Base-by-base conservation (phyloP, 345 rosid genomes). In the Fremontodendron californicum region DNA sequence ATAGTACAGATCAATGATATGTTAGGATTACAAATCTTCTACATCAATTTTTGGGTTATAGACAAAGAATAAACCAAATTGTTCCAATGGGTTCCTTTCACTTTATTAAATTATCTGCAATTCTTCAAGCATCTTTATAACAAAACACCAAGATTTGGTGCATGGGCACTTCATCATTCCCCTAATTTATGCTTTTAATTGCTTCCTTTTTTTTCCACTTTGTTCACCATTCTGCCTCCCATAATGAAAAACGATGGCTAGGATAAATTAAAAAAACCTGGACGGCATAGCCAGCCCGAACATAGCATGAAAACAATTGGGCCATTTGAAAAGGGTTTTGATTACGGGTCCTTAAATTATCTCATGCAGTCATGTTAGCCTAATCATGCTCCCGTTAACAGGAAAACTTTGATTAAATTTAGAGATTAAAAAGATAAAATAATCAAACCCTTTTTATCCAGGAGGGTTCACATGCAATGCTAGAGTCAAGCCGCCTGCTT, bases 381-480 rank as follows among this genome's bases (percentile, higher is more conserved):
- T 23, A 54, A 54, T 27, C 37, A 27, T 61, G 65, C 52, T 29
- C 64, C 37, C 19, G 5, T 60, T 15, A 61, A 61, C 66, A 61
- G 33, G 35, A 61, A 61, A 31, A 29, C 66, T 61, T 29, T 61
- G 39, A 61, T 31, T 29, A 15, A 33, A 33, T 13, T 15, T 61
- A 29, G n/a, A 27, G 0, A 29, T 5, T 13, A 12, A 33, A 27
- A 60, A 31, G 9, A 29, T 29, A 12, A 61, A 61, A 61, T 31
- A 61, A 31, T 29, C n/a, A 6, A 61, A 29, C 9, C 62, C 23
- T 45, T 57, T 71, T 10, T 63, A 23, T 63, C 3, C 68, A 4
- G 61, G 25, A 54, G 68, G 23, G 11, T 49, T 69, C 66, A 75
- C 82, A 61, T 80, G 76, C 45, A 46, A 19, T 29, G 76, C 45